A percentile compares a stretch with the other conserved stretches of the same genome.
Conservation (phyloP, 306 rosid species). For the Cercis canadensis region DNA sequence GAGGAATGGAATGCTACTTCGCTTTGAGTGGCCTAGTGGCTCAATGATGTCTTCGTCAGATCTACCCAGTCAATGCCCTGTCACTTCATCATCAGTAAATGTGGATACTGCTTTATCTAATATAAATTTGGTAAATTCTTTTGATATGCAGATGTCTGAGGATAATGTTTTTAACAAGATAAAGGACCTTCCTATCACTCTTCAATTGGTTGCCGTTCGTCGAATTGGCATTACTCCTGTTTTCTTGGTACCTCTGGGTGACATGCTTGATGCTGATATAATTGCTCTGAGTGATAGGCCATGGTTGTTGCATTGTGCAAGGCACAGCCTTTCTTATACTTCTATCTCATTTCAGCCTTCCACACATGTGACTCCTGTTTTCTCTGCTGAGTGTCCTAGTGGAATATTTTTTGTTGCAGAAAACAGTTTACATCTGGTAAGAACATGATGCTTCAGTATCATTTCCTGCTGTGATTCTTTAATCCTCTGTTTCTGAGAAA, state of each 20-base stretch:
- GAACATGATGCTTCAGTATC: constrained; percentile 36
- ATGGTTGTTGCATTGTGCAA: constrained; percentile 93
- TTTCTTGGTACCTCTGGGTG: constrained; percentile 88
- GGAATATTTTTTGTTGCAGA: constrained; percentile 93
- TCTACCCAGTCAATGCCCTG: constrained; percentile 16
- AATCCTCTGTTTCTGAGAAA: constrained; percentile 24
- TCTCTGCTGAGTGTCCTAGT: constrained; percentile 85
- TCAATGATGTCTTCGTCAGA: constrained; percentile 35
- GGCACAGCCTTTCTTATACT: constrained; percentile 91
- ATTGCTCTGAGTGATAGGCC: constrained; percentile 93
- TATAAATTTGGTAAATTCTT: constrained; percentile 50
- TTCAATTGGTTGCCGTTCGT: constrained; percentile 87
- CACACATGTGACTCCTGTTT: constrained; percentile 89
- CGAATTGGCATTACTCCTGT: constrained; percentile 98
- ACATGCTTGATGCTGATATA: constrained; percentile 82
- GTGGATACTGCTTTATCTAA: constrained; percentile 52
- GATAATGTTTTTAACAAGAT: constrained; percentile 46
- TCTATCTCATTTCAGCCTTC: constrained; percentile 94
- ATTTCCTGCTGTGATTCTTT: not conserved
- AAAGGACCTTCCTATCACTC: constrained; percentile 51
- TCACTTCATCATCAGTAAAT: constrained; percentile 45
- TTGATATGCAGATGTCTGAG: constrained; percentile 33
- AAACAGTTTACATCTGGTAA: constrained; percentile 88
- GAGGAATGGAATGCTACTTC: constrained; percentile 95
- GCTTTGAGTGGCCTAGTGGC: constrained; percentile 74